Base-by-base conservation (phyloP, 2,329 filamentous ascomycete species). In the Xylaria sp. region DNA sequence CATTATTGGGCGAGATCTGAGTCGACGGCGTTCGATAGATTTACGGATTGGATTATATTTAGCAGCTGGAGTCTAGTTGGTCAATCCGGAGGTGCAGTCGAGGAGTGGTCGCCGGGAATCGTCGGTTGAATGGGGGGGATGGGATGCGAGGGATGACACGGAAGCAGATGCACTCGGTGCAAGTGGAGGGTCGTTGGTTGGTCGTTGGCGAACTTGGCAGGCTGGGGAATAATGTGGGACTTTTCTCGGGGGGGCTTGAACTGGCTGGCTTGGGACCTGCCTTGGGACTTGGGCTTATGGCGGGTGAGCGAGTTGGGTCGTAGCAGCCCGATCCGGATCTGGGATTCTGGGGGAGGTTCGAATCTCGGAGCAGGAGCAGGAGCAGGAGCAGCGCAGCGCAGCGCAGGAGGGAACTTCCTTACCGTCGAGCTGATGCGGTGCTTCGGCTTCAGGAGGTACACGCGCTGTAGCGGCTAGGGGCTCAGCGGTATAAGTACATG, bases 1-100 rank as follows among this genome's bases (percentile, higher is more conserved):
- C 68, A 69, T 69, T 16, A n/a, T 60, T 19, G 56, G 30, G 42
- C 5, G 48, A 42, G 8, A 10, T 42, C 8, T 42, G 3, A 39
- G 16, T 35, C 11, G 50, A n/a, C 18, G 30, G 50, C 39, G 11
- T 37, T 30, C 23, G 23, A 30, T n/a, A n/a, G 39, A 44, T 44
- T 48, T 30, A 30, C 23, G 23, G 23, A 30, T 30, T 30, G 23
- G 23, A 30, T 30, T 42, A 13, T 42, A 42, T 42, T 42, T 46
- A n/a, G 42, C 42, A 46, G 13, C n/a, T 46, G 42, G 42, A n/a
- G 42, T 42, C 13, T 9, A 9, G 37, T 42, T 42, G 37, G 37
- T 30, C 9, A 13, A 13, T 42, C 37, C 9, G 37, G 37, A 5
- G 5, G 23, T 30, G 23, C 23, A 30, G 23, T 30, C 23, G 23